Base-by-base conservation (phyloP, 1,284 basidiomycete species). In the Golubevia pallescens region DNA sequence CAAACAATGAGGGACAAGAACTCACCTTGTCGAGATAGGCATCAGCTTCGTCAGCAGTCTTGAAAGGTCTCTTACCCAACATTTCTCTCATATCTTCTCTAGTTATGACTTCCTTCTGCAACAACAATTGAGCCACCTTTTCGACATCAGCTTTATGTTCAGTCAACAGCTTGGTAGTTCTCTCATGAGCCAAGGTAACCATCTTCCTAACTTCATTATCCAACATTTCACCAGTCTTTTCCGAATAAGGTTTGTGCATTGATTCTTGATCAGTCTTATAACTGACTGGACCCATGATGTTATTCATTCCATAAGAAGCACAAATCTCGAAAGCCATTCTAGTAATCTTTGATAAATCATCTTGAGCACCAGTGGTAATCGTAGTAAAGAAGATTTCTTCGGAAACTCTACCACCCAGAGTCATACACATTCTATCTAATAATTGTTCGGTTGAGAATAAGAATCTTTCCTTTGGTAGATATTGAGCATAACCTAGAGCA, bases 371-470 rank as follows among this genome's bases (percentile, higher is more conserved):
- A 13, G 81, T 85, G 16, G 83, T 85, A 70, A 85, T 84, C 61
- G 71, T 71, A 58, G 72, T 77, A 61, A 85, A 85, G 70, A 82
- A 84, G 57, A 84, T 80, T 66, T 85, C 81, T 65, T 85, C 83
- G n/a, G 77, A 73, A 4, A 82, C 82, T 19, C 82, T 79, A 6
- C 83, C 83, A 19, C 81, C 83, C 14, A 85, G 73, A 28, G 78
- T 85, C 83, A 85, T 85, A 70, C 80, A 84, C 81, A 85, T 84
- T 13, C 83, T 76, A 65, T 85, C 83, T 19, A 78, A 62, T 23
- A 85, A 72, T 69, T 79, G 77, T 70, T 84, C 81, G n/a, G 78
- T 81, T 57, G 71, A 74, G 63, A 81, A 81, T 5, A 85, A 77
- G 64, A 78, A 85, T 54, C 75, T 74, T 68, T 85, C 83, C 65